Evolutionary conservation across 768 basidiomycete genomes (phyloP).

Genomic region (Collybia sordida): DNA sequence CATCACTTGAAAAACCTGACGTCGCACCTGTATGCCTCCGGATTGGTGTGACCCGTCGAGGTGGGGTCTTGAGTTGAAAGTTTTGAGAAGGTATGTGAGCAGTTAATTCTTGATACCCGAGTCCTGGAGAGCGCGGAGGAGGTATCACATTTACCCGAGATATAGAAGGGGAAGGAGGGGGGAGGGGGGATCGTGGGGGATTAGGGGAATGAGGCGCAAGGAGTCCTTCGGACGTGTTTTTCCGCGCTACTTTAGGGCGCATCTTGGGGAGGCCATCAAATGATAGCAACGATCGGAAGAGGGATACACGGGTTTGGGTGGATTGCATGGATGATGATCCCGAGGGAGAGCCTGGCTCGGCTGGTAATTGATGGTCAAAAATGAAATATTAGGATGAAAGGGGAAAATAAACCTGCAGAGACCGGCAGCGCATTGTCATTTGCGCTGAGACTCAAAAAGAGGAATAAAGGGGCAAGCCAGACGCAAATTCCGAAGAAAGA

Average conservation of each 20-base stretch:
- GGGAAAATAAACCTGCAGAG: constrained; percentile 44
- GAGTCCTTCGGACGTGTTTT: constrained; percentile 61
- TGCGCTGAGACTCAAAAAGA: constrained; percentile 94
- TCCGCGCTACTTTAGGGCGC: constrained; percentile 43
- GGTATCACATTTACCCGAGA: constrained; percentile 17
- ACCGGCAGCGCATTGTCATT: constrained; percentile 94
- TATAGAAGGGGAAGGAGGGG: constrained; percentile 29
- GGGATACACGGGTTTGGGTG: constrained; percentile 44
- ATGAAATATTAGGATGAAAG: neutral
- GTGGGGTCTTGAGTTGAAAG: constrained; percentile 42
- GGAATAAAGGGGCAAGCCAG: constrained; percentile 89
- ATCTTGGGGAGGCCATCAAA: constrained; percentile 39
- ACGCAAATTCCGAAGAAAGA: constrained; percentile 84
- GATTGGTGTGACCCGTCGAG: constrained; percentile 32
- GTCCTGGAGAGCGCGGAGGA: constrained; percentile 39
- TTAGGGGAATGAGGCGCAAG: constrained; percentile 63
- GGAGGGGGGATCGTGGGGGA: constrained; percentile 30
- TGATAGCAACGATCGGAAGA: constrained; percentile 66
- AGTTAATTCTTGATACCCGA: constrained; percentile 31
- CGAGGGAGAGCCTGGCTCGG: constrained; percentile 43
- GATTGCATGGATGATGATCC: constrained; percentile 22
- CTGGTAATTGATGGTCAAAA: constrained; percentile 15
- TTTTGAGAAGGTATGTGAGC: constrained; percentile 22
- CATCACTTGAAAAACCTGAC: constrained; percentile 13
- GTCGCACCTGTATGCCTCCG: constrained; percentile 20